Conservation (phyloP, 163 green algal species). For the Botryococcus braunii region DNA sequence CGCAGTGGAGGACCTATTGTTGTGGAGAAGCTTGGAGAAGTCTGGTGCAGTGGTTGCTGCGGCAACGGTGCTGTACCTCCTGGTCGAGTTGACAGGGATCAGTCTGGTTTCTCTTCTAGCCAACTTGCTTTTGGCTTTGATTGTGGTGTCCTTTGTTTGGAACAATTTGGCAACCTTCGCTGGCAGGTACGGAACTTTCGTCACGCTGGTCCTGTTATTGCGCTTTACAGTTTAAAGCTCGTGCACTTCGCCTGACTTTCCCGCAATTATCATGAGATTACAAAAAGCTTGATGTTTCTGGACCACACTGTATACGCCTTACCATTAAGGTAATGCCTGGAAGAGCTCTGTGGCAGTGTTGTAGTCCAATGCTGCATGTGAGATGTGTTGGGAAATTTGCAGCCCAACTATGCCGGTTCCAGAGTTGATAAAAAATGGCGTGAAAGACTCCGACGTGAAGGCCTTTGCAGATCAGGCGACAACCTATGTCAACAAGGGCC, state of each 20-base stretch:
- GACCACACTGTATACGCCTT: too few relatives aligned
- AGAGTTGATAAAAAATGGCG: conserved; percentile 27
- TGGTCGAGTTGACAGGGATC: conserved; percentile 41
- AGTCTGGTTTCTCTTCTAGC: conserved; percentile 35
- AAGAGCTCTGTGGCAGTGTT: not conserved
- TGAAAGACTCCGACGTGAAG: conserved; percentile 37
- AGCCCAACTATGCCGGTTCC: conserved; percentile 40
- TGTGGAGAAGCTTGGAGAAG: conserved; percentile 51
- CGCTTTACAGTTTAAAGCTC: too few relatives aligned
- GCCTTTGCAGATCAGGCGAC: conserved; percentile 29
- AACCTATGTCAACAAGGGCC: conserved; percentile 37
- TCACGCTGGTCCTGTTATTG: too few relatives aligned
- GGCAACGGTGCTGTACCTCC: conserved; percentile 32
- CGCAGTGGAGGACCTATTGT: conserved; percentile 58
- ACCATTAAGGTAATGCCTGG: too few relatives aligned
- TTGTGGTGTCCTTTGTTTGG: conserved; percentile 34
- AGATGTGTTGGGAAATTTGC: not conserved
- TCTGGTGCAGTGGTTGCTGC: conserved; percentile 31
- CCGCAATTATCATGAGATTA: too few relatives aligned
- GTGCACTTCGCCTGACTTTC: too few relatives aligned
- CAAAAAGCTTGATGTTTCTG: too few relatives aligned
- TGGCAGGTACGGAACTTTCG: conserved; percentile 23
- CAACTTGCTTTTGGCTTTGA: conserved; percentile 31
- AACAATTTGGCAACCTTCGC: conserved; percentile 32
- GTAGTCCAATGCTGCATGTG: not conserved